Evolutionary conservation across 225 moss, liverwort and hornwort genomes (phyloP), one percentile per base, ranked within the genome.

Genomic region (Polytrichum formosum): DNA sequence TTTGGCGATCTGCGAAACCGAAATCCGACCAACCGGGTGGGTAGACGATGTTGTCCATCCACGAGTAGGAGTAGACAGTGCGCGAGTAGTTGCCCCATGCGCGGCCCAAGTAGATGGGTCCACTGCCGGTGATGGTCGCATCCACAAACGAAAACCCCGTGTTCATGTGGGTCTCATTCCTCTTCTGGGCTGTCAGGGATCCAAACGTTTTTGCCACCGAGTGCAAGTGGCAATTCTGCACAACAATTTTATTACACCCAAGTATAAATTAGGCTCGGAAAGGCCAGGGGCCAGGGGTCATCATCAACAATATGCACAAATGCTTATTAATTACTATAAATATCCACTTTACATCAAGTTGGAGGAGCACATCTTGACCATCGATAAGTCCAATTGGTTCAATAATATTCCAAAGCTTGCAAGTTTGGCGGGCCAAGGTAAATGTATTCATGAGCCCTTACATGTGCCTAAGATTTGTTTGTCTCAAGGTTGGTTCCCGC

Each of bases 51-150:
- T 90, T 69, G 71, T 75, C 85, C 90, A 94, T 87, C 77, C 79
- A 94, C 9, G 87, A 80, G 70, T 90, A 72, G 9, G 93, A 80
- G 62, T 80, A 94, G 18, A 94, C 90, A 2, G 89, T 89, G 25
- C 91, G 85, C 13, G 93, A 91, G 71, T 83, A 87, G 61, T 85
- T 85, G 18, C 93, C 93, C 93, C 93, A 94, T n/a, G 93, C 91
- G 5, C 93, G 88, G 21, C 93, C 93, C 56, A 94, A 66, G 74
- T 90, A 94, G 16, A 87, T 78, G 18, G 79, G 83, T 0, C 93
- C 93, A 18, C 70, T 80, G 23, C 93, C 93, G 0, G 80, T 81
- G 33, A 94, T 31, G n/a, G 71, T 25, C 29, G 85, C 88, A 55
- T 83, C 77, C 56, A 94, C 87, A 23, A 94, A 91, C 0, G 88